Evolutionary conservation across 495 filamentous ascomycete genomes (phyloP), one percentile per base, ranked within the genome.

Genomic region (Bombardia bombarda): DNA sequence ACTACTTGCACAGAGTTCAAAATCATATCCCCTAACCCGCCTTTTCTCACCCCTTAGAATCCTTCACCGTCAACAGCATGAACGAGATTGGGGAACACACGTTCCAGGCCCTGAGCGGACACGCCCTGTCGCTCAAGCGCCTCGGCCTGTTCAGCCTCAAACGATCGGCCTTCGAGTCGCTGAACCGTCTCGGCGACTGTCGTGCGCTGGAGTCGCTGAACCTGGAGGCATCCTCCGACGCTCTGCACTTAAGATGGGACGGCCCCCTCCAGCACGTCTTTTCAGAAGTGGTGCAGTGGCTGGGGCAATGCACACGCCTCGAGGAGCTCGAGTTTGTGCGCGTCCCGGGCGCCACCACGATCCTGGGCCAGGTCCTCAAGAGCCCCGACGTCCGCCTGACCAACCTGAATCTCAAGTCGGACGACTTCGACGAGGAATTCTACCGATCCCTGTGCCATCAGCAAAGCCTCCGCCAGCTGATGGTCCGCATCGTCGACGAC

Each of bases 71-170:
- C 17, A 62, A 78, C 32, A 72, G 75, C 47, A 51, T 59, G 17
- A 69, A 71, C 26, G 56, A 63, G 3, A 65, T 84, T 26, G 73
- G 69, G 4, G 51, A 61, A 3, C 66, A 78, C 33, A 76, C 75
- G 4, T 75, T 84, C 32, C 57, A 67, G 32, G 76, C 79, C 3
- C 46, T 90, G n/a, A 70, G 66, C 36, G 51, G 54, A 17, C 84
- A 88, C 51, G 51, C 69, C 3, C 39, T 62, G 12, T 78, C 81
- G 8, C 60, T 90, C 17, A 72, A 61, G 35, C 62, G 64, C 14
- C 63, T 88, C 12, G 64, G 68, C 44, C 60, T 87, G 2, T 57
- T 62, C 33, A 70, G 65, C 37, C 64, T 87, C 16, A 52, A 54
- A 5, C 59, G 63, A 14, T 53, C 70, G 3, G 61, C 65, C 3